Conservation (phyloP, 805 yeast genomes). For the Lachancea waltii region DNA sequence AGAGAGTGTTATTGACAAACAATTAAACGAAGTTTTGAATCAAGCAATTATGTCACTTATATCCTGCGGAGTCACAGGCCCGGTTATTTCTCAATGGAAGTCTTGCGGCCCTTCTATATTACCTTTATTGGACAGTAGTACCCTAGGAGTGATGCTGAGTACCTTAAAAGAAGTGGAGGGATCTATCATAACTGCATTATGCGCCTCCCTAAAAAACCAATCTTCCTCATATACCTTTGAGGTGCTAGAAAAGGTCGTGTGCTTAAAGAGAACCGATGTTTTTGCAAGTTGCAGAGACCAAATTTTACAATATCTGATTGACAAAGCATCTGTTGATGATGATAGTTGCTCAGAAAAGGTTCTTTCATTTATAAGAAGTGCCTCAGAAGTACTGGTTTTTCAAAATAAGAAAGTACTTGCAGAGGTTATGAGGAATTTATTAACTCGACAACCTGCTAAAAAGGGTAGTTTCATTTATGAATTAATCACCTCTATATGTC, state of each 20-base stretch:
- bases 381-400: conserved; percentile 1
- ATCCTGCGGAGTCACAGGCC: too few species aligned
- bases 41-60: too few species aligned
- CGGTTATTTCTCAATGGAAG: too few species aligned
- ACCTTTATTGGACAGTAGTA: too few species aligned
- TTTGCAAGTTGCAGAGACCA: conserved; percentile 1
- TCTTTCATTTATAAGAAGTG: neutral
- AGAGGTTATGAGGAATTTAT: neutral
- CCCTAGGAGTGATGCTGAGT: too few species aligned
- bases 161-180: too few species aligned
- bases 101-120: too few species aligned
- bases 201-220: neutral
- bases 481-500: conserved; percentile 3
- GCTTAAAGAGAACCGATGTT: neutral
- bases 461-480: conserved; percentile 3
- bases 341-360: neutral
- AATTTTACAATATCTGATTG: neutral
- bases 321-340: neutral
- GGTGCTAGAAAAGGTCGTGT: neutral
- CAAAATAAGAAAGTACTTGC: conserved; percentile 3
- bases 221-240: neutral
- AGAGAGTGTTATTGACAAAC: too few species aligned
- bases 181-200: too few species aligned
- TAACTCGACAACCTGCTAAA: neutral
- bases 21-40: too few species aligned